Base-by-base conservation (phyloP, 208 protist genomes). In the Trypanosoma grayi region DNA sequence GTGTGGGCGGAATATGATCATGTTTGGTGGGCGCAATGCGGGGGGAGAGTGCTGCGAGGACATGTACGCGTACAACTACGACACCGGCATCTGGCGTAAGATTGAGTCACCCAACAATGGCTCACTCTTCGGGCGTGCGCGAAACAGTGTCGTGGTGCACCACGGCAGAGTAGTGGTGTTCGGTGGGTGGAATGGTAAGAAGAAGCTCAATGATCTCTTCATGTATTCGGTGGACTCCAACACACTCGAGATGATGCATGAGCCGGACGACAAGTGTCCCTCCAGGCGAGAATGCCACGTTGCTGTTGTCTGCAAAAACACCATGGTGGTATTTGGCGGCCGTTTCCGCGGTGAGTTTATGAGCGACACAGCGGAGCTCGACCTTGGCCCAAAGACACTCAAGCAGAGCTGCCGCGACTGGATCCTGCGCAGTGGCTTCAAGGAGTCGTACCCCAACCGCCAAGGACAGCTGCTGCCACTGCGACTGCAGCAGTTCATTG, bases 281-380 rank as follows among this genome's bases (percentile, higher is more conserved):
- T 87, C 85, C 1, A 71, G 85, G 6, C 81, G 89, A 10, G 89
- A 95, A 68, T 95, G 89, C 39, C 89, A 93, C 50, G 76, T 92
- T 16, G 83, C 89, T 14, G 85, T 92, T 22, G 70, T 90, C 39
- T 92, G 87, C 59, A 65, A 80, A 45, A 87, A 95, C 75, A 93
- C 81, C 34, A 90, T 95, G 85, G 71, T 95, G 18, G 81, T 95
- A 11, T 95, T 95, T 60, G 89, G 89, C 8, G 89, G 89, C n/a
- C 85, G 89, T 36, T 92, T 93, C 59, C 73, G 89, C 10, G 89
- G 89, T 41, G 69, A 73, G 25, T 93, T 93, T 59, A 93, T 95
- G 82, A 77, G 79, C 56, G 89, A 92, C 75, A 91, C 83, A 0
- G 70, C 76, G 28, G 87, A 90, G 63, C 70, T 93, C 11, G 80